phyloP scores from a whole-genome alignment of 768 basidiomycete species.

The Rhodosporidiobolus sp. region DNA sequence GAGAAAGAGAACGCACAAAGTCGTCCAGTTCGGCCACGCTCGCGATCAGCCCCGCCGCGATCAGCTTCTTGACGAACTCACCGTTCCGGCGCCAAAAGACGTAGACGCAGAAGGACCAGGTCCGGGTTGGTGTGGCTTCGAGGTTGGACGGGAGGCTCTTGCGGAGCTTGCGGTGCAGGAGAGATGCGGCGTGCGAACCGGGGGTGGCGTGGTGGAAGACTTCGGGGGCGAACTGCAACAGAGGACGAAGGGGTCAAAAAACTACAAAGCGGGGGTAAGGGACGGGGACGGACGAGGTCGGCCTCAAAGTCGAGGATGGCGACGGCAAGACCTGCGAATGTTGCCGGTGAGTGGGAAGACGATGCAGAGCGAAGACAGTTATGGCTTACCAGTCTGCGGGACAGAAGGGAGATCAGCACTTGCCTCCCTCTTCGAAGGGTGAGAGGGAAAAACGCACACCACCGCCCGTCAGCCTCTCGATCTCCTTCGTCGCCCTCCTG shows the following conservation, averaged over 20 bases:
- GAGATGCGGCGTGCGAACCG: background rate
- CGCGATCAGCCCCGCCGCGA: background rate
- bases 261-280: background rate
- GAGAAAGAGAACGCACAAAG: background rate
- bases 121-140: background rate
- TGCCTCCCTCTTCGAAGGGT: no score
- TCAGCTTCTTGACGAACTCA: background rate
- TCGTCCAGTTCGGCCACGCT: background rate
- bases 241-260: no score
- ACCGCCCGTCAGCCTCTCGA: background rate
- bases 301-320: constrained; percentile 19
- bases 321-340: constrained; percentile 11
- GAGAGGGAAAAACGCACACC: background rate
- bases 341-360: no score
- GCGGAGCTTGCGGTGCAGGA: background rate
- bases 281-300: background rate
- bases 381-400: background rate
- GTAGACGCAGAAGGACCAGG: background rate
- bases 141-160: background rate
- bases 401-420: background rate
- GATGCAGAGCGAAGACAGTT: no score
- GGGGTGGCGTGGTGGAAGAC: background rate
- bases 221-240: constrained; percentile 7
- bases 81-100: background rate
- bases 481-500: background rate